Conservation (phyloP, 75 land plant genomes). For the Isoetes taiwanensis region DNA sequence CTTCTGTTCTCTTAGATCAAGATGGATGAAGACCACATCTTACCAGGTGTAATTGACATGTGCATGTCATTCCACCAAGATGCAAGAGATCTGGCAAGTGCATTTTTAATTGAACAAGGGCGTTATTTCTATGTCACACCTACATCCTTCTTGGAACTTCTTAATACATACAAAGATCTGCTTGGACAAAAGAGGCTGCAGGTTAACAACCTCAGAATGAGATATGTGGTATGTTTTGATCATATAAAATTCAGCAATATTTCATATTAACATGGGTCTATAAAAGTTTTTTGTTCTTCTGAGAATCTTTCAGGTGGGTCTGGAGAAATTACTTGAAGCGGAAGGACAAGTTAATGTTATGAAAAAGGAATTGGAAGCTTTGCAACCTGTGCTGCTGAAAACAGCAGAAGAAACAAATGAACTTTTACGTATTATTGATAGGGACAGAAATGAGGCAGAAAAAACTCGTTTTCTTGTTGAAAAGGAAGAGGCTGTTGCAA, state of each 20-base stretch:
- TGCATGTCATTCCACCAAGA: conserved; percentile 28
- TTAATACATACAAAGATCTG: conserved; percentile 25
- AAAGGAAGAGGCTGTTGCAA: conserved; percentile 26
- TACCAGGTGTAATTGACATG: conserved; percentile 20
- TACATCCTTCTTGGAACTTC: conserved; percentile 30
- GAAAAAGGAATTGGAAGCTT: conserved; percentile 23
- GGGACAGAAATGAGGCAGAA: conserved; percentile 27
- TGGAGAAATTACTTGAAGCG: conserved; percentile 23
- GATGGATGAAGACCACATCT: conserved; percentile 14
- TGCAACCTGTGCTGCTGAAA: conserved; percentile 22
- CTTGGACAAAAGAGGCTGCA: conserved; percentile 18
- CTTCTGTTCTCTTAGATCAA: conserved; percentile 3
- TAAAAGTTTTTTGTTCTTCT: background rate
- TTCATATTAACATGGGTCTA: background rate
- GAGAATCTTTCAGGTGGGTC: conserved; percentile 21
- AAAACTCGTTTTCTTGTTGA: conserved; percentile 24
- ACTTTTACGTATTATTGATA: conserved; percentile 12
- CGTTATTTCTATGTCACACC: conserved; percentile 30
- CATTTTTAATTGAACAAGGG: conserved; percentile 18
- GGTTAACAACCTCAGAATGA: conserved; percentile 16
- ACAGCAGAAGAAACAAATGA: conserved; percentile 27
- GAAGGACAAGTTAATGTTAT: conserved; percentile 29
- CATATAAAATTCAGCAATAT: background rate
- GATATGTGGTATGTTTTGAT: conserved; percentile 19
- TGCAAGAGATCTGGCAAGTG: conserved; percentile 9